Evolutionary conservation across 148 eudicot species (phyloP), one percentile per base, ranked within the genome.

Genomic region (Cornus kousa): DNA sequence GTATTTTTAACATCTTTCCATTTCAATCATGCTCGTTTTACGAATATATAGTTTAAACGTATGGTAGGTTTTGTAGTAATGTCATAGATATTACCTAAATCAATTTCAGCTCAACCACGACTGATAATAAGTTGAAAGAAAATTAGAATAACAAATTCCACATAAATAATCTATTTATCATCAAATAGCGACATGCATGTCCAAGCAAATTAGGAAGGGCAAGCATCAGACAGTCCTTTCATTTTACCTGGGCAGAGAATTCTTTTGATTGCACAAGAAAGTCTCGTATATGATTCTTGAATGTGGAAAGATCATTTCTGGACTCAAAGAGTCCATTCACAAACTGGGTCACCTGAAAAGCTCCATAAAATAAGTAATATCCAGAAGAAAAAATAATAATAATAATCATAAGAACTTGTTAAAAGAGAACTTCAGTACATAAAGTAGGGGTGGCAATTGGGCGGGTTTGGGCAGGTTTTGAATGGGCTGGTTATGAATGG

Each of bases 181-280:
- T 19, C 17, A 10, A 8, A 22, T 22, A 3, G 9, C 14, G 48
- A 23, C 35, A 67, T 33, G 76, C 7, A 71, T 35, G 5, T 57
- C 22, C 5, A 28, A 37, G 24, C 13, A 65, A 5, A 68, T 62
- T 33, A 19, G 7, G n/a, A 53, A 60, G n/a, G 40, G 67, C 46
- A 75, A 76, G 37, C 37, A 35, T 2, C 24, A 12, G 35, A 16
- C 17, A 35, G 70, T 48, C 53, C 53, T 4, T 4, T 9, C 19
- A 12, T 22, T 59, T 78, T 78, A 96, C 99, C 99, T 96, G 99
- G 60, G 95, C 97, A 46, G 98, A 93, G 74, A 96, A 96, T 82
- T 91, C 99, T 82, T 96, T 96, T 16, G 99, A 96, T 79, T 96
- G 99, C 78, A 96, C 93, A 75, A 96, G 93, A 83, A 96, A 96